Evolutionary conservation across 306 rosid species (phyloP), one percentile per base, ranked within the genome.

Genomic region (Heteromeles arbutifolia): DNA sequence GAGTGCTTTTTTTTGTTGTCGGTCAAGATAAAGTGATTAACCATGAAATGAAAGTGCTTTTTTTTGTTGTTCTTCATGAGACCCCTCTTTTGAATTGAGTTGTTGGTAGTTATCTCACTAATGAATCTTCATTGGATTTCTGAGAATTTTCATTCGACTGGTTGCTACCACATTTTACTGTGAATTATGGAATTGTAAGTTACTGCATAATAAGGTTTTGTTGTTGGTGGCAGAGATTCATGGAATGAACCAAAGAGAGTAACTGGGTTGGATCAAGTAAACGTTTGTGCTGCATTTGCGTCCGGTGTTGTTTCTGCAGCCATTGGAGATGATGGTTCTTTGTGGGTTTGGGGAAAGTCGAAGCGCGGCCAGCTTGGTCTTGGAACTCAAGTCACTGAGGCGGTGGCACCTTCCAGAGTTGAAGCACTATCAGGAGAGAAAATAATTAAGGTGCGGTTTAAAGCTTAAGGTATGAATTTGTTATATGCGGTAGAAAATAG

Each of bases 311-410:
- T 90, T 77, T 90, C 97, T 53, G 87, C 89, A 19, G 97, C 92
- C 3, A 13, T 95, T 86, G 96, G 92, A 29, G 95, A 92, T 21
- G 96, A 90, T 67, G 96, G 97, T 31, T 88, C 95, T 73, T 53
- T 95, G 69, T 95, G 95, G 93, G 88, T 89, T 12, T 94, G 97
- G 97, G 98, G 98, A 19, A 92, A 77, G 84, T 95, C 96, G 1
- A 90, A 85, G 72, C 96, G 92, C 2, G 98, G 97, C 37, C 98
- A 92, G 83, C 93, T 92, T 75, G 97, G 97, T n/a, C 93, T 92
- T 65, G 97, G 96, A 21, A 75, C 85, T 65, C 77, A 81, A 26
- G 57, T 87, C 69, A 78, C 67, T 5, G 87, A 89, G 79, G 88
- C 96, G 67, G 32, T 85, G 75, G 57, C 69, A 25, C 97, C 98